Evolutionary conservation across 768 basidiomycete species (phyloP), one percentile per base, ranked within the genome.

Genomic region (Lentinula edodes): DNA sequence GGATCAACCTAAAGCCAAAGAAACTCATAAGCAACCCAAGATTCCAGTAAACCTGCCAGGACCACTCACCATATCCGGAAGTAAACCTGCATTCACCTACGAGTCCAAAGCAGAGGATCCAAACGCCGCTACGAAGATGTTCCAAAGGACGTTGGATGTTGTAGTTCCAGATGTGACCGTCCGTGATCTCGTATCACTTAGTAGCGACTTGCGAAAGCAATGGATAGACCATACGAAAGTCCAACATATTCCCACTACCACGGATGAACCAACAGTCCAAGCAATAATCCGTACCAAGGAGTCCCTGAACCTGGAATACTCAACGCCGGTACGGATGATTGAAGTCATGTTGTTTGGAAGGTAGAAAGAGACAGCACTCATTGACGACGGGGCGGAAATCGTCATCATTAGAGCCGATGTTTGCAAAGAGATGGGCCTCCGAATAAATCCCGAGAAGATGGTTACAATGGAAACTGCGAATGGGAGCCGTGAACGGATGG

Each of bases 381-480:
- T 23, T 23, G 39, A 41, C 39, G 39, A 41, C 8, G 39, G 39
- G 15, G 39, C 39, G 15, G 39, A 41, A 15, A 9, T 41, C 3
- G 39, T 41, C 39, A 41, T 8, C 15, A 9, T 9, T 9, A 15
- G 39, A 41, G 39, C 15, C 39, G 23, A 23, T 32, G 28, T 66
- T 20, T 67, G 34, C 2, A 10, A 57, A 46, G 62, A 62, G 61
- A 16, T 63, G 50, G n/a, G 60, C 20, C 2, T 67, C 6, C 23
- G 23, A 5, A 45, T 68, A 13, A 71, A 70, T 18, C 28, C 58
- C n/a, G 50, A 54, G 28, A 45, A 59, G 8, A 35, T 38, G 16
- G 67, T 72, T 64, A 63, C 34, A 1, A 71, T 71, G 68, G 62
- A 71, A 18, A 66, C 63, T 12, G 68, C 65, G 4, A 70, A 70